These are phyloP conservation scores for Agastache rugosa DNA, from an alignment of 257 asterid species.

Conservation along the genomic window DNA sequence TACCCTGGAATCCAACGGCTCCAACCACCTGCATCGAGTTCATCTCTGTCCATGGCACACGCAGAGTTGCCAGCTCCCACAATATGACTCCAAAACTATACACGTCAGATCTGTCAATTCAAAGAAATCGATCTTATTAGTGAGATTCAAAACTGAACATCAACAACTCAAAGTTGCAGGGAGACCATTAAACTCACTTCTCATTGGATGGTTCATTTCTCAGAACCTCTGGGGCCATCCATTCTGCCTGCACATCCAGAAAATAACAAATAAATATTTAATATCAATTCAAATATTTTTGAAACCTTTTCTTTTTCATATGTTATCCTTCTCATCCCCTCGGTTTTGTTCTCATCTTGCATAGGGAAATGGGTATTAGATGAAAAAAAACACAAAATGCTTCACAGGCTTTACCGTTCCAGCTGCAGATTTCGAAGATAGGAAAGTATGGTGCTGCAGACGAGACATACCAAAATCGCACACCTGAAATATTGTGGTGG, in stretches of 20 bases:
- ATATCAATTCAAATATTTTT: constrained; percentile 12
- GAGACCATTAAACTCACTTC: constrained; percentile 64
- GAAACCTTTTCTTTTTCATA: background rate
- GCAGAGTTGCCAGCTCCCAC: constrained; percentile 93
- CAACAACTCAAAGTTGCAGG: background rate
- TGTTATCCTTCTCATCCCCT: background rate
- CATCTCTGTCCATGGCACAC: constrained; percentile 92
- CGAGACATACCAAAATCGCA: constrained; percentile 98
- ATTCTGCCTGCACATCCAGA: constrained; percentile 78
- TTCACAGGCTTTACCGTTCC: constrained; percentile 75
- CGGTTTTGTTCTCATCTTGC: background rate
- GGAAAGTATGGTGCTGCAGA: constrained; percentile 89
- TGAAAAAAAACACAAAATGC: constrained; percentile 2
- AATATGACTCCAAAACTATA: constrained; percentile 94
- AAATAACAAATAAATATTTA: constrained; percentile 27
- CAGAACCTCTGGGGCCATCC: constrained; percentile 99
- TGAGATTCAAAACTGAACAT: constrained; percentile 17
- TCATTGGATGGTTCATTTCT: constrained; percentile 96
- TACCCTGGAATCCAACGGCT: constrained; percentile 95
- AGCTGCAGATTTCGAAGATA: constrained; percentile 94
- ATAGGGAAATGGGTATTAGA: background rate
- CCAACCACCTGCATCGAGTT: constrained; percentile 99
- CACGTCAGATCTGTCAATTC: constrained; percentile 82
- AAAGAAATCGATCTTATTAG: constrained; percentile 18
- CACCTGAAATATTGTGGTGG: constrained; percentile 62